Percentiles rank a stretch among this genome's conserved stretches.
phyloP scores from a whole-genome alignment of 805 yeast genomes.

The Metschnikowia picachoensis region DNA sequence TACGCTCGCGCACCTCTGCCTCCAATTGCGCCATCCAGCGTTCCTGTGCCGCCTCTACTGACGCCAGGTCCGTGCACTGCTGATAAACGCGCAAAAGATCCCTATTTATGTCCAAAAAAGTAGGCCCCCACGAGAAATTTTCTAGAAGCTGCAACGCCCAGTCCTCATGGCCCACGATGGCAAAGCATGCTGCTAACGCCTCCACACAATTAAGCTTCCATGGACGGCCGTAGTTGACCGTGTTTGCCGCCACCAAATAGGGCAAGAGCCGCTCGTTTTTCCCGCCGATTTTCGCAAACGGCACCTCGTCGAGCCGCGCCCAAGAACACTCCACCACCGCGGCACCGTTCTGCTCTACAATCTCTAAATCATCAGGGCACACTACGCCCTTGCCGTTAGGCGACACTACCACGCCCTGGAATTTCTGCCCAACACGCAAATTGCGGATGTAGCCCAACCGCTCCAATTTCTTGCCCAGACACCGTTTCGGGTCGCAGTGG shows the following conservation, averaged over 20 bases:
- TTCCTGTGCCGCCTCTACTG: slow-evolving; percentile 68
- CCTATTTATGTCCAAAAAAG: slow-evolving; percentile 75
- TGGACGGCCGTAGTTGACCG: slow-evolving; percentile 94
- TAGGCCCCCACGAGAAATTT: slow-evolving; percentile 92
- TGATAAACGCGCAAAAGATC: slow-evolving; percentile 75
- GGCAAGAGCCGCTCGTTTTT: slow-evolving; percentile 83
- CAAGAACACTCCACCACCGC: slow-evolving; percentile 98
- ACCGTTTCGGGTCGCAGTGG: slow-evolving; percentile 97
- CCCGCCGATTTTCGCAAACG: slow-evolving; percentile 90
- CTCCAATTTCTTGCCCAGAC: slow-evolving; percentile 92
- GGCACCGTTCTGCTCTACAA: slow-evolving; percentile 80
- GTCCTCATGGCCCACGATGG: slow-evolving; percentile 84
- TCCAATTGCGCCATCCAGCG: slow-evolving; percentile 70
- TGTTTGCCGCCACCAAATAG: slow-evolving; percentile 91
- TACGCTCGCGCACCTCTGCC: slow-evolving; percentile 59
- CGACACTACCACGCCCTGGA: slow-evolving; percentile 83
- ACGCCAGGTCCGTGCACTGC: slow-evolving; percentile 74
- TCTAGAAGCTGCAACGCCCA: slow-evolving; percentile 79
- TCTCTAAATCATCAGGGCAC: slow-evolving; percentile 77
- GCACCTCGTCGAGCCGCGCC: slow-evolving; percentile 98
- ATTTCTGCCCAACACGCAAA: slow-evolving; percentile 88
- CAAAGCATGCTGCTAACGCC: slow-evolving; percentile 95
- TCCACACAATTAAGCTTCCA: slow-evolving; percentile 96
- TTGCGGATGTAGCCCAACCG: slow-evolving; percentile 78
- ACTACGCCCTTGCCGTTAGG: slow-evolving; percentile 91